phyloP scores from a whole-genome alignment of 2,329 filamentous ascomycete genomes.

The Alternaria gansuensis region DNA sequence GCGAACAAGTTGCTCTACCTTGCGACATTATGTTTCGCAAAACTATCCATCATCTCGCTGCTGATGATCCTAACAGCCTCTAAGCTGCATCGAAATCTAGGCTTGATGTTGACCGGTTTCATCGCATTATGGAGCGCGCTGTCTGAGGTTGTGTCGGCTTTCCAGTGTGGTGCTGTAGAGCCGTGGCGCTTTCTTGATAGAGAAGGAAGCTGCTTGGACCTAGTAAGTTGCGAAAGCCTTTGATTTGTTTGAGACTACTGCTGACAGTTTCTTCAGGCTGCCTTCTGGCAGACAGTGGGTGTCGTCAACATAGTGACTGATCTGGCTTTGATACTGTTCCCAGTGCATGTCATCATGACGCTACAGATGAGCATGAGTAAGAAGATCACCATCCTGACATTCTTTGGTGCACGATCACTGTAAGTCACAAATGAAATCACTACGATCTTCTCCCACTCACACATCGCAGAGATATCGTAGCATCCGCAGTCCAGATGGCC shows the following conservation, averaged over 20 bases:
- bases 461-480: slow-evolving; percentile 43
- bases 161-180: slow-evolving; percentile 43
- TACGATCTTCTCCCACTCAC: slow-evolving; percentile 4
- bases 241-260: not conserved
- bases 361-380: slow-evolving; percentile 49
- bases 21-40: slow-evolving; percentile 46
- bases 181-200: slow-evolving; percentile 40
- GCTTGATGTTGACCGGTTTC: slow-evolving; percentile 36
- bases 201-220: slow-evolving; percentile 30
- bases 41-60: slow-evolving; percentile 49
- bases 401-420: slow-evolving; percentile 47
- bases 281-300: slow-evolving; percentile 46
- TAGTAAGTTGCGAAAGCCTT: slow-evolving; percentile 30
- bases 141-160: slow-evolving; percentile 41
- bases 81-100: slow-evolving; percentile 41
- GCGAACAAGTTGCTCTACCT: slow-evolving; percentile 49
- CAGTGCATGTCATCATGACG: slow-evolving; percentile 47
- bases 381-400: slow-evolving; percentile 47
- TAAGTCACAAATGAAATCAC: slow-evolving; percentile 17
- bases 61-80: slow-evolving; percentile 48
- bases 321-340: slow-evolving; percentile 45
- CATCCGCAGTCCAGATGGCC: slow-evolving; percentile 45
- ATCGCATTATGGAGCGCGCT: slow-evolving; percentile 46
- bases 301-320: slow-evolving; percentile 49
- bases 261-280: slow-evolving; percentile 28